Evolutionary conservation across 2,329 filamentous ascomycete species (phyloP), one percentile per base, ranked within the genome.

Genomic region (Mariannaea sp.): DNA sequence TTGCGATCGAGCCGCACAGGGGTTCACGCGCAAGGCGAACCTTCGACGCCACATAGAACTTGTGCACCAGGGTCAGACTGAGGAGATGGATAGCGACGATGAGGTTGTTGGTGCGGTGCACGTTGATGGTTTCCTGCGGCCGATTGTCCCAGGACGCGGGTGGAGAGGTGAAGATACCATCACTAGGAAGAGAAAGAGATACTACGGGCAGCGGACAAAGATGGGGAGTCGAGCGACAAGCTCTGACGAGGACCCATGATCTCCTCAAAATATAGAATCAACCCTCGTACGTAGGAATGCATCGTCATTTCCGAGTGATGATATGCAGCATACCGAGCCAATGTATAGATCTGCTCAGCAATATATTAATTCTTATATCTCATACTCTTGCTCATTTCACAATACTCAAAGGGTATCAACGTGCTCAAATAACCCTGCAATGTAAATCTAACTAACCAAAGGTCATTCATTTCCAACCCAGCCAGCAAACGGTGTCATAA

Each of bases 71-170:
- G 69, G 68, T 62, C 69, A 47, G 70, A 68, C 48, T 64, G 66
- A 65, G 10, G 62, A 73, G 29, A 59, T 66, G 26, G 72, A 73
- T 16, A 74, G 77, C 53, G 80, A 75, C 62, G 80, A 79, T 51
- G 82, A 85, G 62, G 79, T 84, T 62, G 60, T 77, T 7, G 87
- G 85, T 0, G 86, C 77, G 0, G 83, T 89, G 16, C 87, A 89
- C 61, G 79, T 84, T 1, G 87, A 90, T 68, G 84, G 87, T 0
- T 90, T 88, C 63, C 60, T 90, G 61, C 75, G 76, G 64, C 79
- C 80, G 4, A 77, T 89, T 46, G 72, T 74, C 52, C 69, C 74
- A 1, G 71, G 75, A 6, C 71, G 65, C 36, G 80, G 80, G 0
- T 83, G 80, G 80, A 69, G 77, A 33, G 74, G 68, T 2, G 70